Evolutionary conservation across 1,284 basidiomycete genomes (phyloP).

Genomic region (Ceratobasidium sp.): DNA sequence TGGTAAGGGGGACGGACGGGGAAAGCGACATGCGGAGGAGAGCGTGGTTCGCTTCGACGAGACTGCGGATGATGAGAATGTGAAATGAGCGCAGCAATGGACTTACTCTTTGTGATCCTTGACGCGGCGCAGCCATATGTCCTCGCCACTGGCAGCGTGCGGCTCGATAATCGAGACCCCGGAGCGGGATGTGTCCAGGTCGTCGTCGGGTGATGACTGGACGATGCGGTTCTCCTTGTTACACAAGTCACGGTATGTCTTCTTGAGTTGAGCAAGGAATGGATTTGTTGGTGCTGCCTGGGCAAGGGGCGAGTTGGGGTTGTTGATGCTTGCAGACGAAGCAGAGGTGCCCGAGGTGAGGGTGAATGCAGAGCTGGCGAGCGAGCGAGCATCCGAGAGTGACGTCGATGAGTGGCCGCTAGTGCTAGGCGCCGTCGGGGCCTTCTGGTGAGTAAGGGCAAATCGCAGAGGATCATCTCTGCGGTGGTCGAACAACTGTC

Average conservation of each 20-base stretch:
- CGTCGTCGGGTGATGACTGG: slow-evolving; percentile 54
- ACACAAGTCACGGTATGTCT: slow-evolving; percentile 77
- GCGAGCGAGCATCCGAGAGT: slow-evolving; percentile 70
- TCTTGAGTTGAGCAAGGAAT: slow-evolving; percentile 78
- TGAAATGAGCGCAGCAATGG: slow-evolving; percentile 33
- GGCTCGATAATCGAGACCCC: slow-evolving; percentile 54
- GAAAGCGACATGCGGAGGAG: slow-evolving; percentile 86
- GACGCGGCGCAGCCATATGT: slow-evolving; percentile 51
- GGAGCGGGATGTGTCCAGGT: slow-evolving; percentile 44
- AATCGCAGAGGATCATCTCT: slow-evolving; percentile 87
- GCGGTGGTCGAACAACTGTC: slow-evolving; percentile 81
- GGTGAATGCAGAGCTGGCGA: slow-evolving; percentile 74
- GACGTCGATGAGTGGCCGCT: slow-evolving; percentile 66
- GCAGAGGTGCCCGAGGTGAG: slow-evolving; percentile 75
- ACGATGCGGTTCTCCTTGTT: slow-evolving; percentile 75
- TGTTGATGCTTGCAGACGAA: slow-evolving; percentile 60
- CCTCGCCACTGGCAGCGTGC: slow-evolving; percentile 61
- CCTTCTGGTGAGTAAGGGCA: slow-evolving; percentile 52
- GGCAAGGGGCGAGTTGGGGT: slow-evolving; percentile 69
- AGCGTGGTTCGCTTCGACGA: slow-evolving; percentile 88
- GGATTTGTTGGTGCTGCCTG: slow-evolving; percentile 63
- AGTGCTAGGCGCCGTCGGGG: slow-evolving; percentile 51
- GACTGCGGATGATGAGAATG: slow-evolving; percentile 54
- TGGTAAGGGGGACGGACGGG: slow-evolving; percentile 83
- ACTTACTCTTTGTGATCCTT: slow-evolving; percentile 73